A percentile compares a stretch with the other conserved stretches of the same genome.
These are phyloP conservation scores for Phymatotrichopsis omnivora DNA, from an alignment of 2,329 filamentous ascomycete genomes.

Conservation along the genomic window DNA sequence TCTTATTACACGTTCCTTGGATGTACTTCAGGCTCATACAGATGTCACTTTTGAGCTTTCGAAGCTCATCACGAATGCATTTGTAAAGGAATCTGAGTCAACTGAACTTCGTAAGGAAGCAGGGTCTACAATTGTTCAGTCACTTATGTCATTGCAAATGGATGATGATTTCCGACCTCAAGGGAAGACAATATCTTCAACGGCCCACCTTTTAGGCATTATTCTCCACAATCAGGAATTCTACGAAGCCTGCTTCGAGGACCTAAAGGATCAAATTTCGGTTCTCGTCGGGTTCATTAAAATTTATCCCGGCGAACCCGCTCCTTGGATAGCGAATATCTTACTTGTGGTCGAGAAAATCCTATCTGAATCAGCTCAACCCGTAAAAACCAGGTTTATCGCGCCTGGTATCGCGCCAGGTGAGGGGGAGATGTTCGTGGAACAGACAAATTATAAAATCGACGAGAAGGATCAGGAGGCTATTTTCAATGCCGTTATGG, in stretches of 20 bases:
- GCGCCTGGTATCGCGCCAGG: constrained; percentile 36
- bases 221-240: constrained; percentile 75
- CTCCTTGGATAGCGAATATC: constrained; percentile 85
- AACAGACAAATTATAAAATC: constrained; percentile 52
- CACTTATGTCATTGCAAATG: constrained; percentile 58
- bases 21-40: constrained; percentile 79
- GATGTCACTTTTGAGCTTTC: constrained; percentile 83
- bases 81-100: constrained; percentile 50
- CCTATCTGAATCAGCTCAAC: constrained; percentile 79
- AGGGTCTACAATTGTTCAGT: constrained; percentile 71
- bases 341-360: constrained; percentile 83
- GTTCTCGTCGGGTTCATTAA: constrained; percentile 72
- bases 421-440: constrained; percentile 38
- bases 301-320: constrained; percentile 63
- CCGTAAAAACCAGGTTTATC: constrained; percentile 37
- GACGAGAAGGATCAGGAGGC: constrained; percentile 54
- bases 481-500: constrained; percentile 67
- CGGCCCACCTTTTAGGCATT: constrained; percentile 81
- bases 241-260: constrained; percentile 63
- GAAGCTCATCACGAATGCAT: constrained; percentile 69
- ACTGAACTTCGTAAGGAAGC: constrained; percentile 57
- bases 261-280: constrained; percentile 64
- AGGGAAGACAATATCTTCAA: constrained; percentile 67
- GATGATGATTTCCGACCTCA: constrained; percentile 46
- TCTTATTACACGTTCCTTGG: constrained; percentile 79